These are phyloP conservation scores for Quercus gilva DNA, from an alignment of 306 rosid species.

Conservation along the genomic window DNA sequence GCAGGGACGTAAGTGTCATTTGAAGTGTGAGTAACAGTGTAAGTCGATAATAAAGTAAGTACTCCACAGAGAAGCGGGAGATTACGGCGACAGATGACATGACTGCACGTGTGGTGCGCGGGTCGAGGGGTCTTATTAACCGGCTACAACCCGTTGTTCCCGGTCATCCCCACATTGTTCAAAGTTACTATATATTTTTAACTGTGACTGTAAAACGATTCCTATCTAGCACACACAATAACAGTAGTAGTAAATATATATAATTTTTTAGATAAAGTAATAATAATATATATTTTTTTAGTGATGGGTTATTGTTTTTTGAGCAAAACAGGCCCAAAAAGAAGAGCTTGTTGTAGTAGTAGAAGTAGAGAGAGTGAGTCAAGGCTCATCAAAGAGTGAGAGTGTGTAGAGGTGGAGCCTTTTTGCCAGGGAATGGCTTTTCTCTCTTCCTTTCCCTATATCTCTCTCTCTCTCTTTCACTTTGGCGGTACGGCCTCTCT, in stretches of 20 bases:
- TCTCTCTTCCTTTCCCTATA: slow-evolving; percentile 15
- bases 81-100: slow-evolving; percentile 33
- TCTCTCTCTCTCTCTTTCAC: slow-evolving; percentile 10
- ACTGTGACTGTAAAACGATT: too few species aligned
- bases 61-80: slow-evolving; percentile 16
- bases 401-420: slow-evolving; percentile 12
- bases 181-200: background rate
- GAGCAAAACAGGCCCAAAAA: slow-evolving; percentile 27
- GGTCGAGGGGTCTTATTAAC: slow-evolving; percentile 43
- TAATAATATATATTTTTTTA: background rate
- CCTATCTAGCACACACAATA: too few species aligned
- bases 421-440: slow-evolving; percentile 42
- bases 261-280: too few species aligned
- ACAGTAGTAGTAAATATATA: too few species aligned
- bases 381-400: too few species aligned
- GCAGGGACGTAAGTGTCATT: slow-evolving; percentile 21
- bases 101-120: slow-evolving; percentile 60
- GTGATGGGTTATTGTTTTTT: slow-evolving; percentile 17
- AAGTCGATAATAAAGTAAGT: slow-evolving; percentile 2
- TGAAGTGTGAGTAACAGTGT: background rate
- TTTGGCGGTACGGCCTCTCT: slow-evolving; percentile 40
- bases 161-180: slow-evolving; percentile 32
- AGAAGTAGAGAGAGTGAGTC: too few species aligned
- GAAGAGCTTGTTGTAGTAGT: slow-evolving; percentile 18
- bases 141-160: slow-evolving; percentile 45